Evolutionary conservation across 306 rosid species (phyloP).

Genomic region (Quercus robur): DNA sequence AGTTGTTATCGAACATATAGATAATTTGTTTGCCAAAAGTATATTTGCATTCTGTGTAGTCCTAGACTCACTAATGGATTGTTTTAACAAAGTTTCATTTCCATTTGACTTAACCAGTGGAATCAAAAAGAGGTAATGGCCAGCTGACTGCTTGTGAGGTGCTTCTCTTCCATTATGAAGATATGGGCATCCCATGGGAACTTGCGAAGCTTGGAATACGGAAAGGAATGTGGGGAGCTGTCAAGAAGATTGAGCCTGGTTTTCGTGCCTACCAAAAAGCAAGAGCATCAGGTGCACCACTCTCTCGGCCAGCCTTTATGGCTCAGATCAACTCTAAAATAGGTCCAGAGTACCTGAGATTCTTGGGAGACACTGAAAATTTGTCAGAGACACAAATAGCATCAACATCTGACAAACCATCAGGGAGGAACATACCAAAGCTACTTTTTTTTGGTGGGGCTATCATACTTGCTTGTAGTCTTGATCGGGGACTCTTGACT

Average conservation of each 20-base stretch:
- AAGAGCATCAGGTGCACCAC: conserved; percentile 56
- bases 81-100: conserved; percentile 14
- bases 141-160: conserved; percentile 82
- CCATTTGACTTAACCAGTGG: conserved; percentile 41
- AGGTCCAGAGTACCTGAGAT: conserved; percentile 49
- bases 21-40: neutral
- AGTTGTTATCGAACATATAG: too few relatives aligned
- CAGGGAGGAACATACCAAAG: conserved; percentile 53
- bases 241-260: conserved; percentile 87
- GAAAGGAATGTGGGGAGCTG: conserved; percentile 96
- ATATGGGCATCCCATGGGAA: conserved; percentile 99
- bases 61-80: neutral
- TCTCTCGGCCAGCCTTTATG: conserved; percentile 71
- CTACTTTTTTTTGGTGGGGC: conserved; percentile 78
- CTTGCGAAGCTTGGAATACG: conserved; percentile 88
- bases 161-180: conserved; percentile 89
- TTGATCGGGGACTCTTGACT: conserved; percentile 80
- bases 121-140: conserved; percentile 58
- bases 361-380: conserved; percentile 37
- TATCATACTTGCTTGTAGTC: conserved; percentile 76
- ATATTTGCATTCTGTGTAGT: neutral
- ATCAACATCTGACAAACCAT: conserved; percentile 45
- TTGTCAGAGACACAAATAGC: conserved; percentile 25
- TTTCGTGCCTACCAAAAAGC: conserved; percentile 73
- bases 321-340: conserved; percentile 66